Base-by-base conservation (phyloP, 2,329 filamentous ascomycete species). In the Hansfordia pulvinata region DNA sequence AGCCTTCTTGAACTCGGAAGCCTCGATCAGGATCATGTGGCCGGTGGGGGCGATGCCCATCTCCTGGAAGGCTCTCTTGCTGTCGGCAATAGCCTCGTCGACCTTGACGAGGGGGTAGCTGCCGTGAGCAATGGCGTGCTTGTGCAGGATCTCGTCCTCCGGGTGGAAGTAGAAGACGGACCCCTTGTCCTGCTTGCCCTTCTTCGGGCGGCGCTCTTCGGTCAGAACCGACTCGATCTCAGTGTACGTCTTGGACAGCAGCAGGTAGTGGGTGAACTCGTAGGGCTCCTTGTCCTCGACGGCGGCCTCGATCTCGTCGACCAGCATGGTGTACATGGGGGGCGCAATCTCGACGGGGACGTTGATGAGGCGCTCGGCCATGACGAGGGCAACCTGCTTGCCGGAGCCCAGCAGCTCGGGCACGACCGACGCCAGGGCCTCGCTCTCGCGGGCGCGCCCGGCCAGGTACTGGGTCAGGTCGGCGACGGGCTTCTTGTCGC, bases 331-430 rank as follows among this genome's bases (percentile, higher is more conserved):
- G 65, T 94, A 96, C 72, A 96, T 80, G 4, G 90, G 88, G 17
- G 90, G 88, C 10, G 85, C 74, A 35, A 93, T 76, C 53, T 96
- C 83, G 10, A 82, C 64, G n/a, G 90, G 90, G 63, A 94, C 86
- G 59, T 98, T 98, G 61, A 98, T 85, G 42, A 96, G 64, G 13
- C 88, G 75, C 53, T 98, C 90, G 3, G 84, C 82, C n/a, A 98
- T 63, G 16, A 98, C 69, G 10, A 98, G 60, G 4, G 85, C 90
- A 30, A 94, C 69, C 29, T 84, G 74, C 30, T 65, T 58, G 12
- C 57, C 54, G 10, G 56, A 54, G 5, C 57, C 54, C 33, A 84
- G 52, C n/a, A 82, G 56, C n/a, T 62, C 49, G 0, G 64, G 53
- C 18, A 85, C 5, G 5, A 13, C 23, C 2, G 56, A 47, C 6